Evolutionary conservation across 257 asterid genomes (phyloP), one percentile per base, ranked within the genome.

Genomic region (Solanum corneliomulleri): DNA sequence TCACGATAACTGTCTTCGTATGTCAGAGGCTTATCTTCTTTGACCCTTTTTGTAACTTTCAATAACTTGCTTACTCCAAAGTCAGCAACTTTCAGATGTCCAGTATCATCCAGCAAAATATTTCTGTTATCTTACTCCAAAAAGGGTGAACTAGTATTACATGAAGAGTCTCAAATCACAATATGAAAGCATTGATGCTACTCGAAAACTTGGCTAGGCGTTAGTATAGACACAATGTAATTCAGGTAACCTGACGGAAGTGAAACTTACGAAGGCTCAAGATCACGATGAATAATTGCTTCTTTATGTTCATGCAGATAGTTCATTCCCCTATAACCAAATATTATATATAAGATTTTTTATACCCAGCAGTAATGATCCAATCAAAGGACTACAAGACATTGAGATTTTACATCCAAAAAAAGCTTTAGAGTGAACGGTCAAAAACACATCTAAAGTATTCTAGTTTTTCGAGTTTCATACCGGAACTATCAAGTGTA

Each of bases 61-160:
- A 97, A 91, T 88, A 96, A 92, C 91, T 95, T 97, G 94, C 98
- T 97, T 42, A 95, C 93, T 90, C 98, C 98, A 83, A 97, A 97
- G 88, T 97, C 98, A 18, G 99, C 98, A 88, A 97, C 99, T 90
- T 97, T 97, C 82, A 97, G 93, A 91, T 97, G 98, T 84, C 99
- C 98, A 76, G 98, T 93, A 89, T 97, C 99, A 87, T 95, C 98
- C 91, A 91, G 93, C 98, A 97, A 92, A 70, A 97, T 91, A 91
- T 97, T 97, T 90, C 99, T 97, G 98, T 91, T 86, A 86, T 89
- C 78, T 82, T 88, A 60, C 92, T 31, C 68, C 56, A 62, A 49
- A 49, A 7, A 44, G 15, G 18, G 14, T 37, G 27, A 75, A 49
- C 71, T n/a, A 74, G 49, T 41, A 80, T 23, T 42, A 80, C 66